Conservation (phyloP, 2,329 filamentous ascomycete genomes). For the Gnomoniopsis smithogilvyi region DNA sequence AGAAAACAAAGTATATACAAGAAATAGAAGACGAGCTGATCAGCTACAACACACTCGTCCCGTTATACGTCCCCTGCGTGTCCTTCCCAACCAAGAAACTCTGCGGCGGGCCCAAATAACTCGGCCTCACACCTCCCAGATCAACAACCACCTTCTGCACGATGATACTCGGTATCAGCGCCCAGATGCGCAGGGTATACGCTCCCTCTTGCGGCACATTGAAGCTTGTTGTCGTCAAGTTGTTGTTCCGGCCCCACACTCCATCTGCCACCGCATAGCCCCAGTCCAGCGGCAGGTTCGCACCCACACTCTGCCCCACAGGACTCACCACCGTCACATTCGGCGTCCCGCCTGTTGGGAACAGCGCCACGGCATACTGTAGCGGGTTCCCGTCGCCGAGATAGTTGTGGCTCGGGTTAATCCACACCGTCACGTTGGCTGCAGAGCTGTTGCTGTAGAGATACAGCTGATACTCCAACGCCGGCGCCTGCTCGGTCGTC, state of each 20-base stretch:
- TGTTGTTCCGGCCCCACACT: conserved; percentile 41
- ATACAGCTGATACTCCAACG: conserved; percentile 60
- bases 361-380: conserved; percentile 48
- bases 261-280: conserved; percentile 40
- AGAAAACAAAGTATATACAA: not conserved
- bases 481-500: conserved; percentile 45
- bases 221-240: conserved; percentile 44
- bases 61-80: conserved; percentile 31
- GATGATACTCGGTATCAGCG: conserved; percentile 48
- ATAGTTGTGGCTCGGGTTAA: conserved; percentile 53
- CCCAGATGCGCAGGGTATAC: conserved; percentile 50
- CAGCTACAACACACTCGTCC: conserved; percentile 27
- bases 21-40: too few species aligned
- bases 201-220: conserved; percentile 37
- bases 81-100: conserved; percentile 46
- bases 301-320: conserved; percentile 39
- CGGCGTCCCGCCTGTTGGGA: conserved; percentile 30
- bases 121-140: conserved; percentile 50
- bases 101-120: conserved; percentile 56
- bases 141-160: conserved; percentile 56
- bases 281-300: conserved; percentile 40
- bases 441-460: conserved; percentile 50
- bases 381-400: conserved; percentile 46
- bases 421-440: conserved; percentile 44
- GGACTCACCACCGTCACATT: conserved; percentile 36